Evolutionary conservation across 2,329 filamentous ascomycete species (phyloP), one percentile per base, ranked within the genome.

Genomic region (Penicillium sp.): DNA sequence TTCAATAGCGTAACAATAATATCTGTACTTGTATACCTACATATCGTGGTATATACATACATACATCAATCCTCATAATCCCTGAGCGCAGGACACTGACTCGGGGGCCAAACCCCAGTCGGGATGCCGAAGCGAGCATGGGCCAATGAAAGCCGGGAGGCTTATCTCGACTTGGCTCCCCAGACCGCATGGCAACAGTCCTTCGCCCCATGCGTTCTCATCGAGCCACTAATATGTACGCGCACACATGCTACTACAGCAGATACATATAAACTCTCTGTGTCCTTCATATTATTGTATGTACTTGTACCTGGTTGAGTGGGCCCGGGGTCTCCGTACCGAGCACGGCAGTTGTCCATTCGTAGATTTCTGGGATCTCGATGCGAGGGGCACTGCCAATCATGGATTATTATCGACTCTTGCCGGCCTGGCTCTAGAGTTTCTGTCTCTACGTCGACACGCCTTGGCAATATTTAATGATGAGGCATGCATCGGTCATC

Each of bases 141-240:
- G 33, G 32, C 57, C 56, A 60, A 60, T 60, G 38, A 43, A 32
- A 32, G 33, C 10, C 5, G 7, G 2, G 18, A 34, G 43, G 45
- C 56, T 59, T 61, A 61, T 61, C 58, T 54, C 11, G 30, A 15
- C 44, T 49, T 46, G 33, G 36, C 36, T 21, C 36, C 28, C 36
- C 23, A 15, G 27, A 39, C 39, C 44, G 44, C 42, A 42, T 52
- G 48, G 48, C 39, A 15, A 26, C 15, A 21, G n/a, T 20, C 26
- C 34, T 30, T 26, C 36, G 27, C 41, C 27, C 49, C 42, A 48
- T 50, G 42, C 42, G 44, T 53, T 48, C 39, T 35, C 15, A 11
- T 29, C 15, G 20, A 21, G 23, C 32, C n/a, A n/a, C n/a, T n/a
- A n/a, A n/a, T n/a, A n/a, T n/a, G n/a, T n/a, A n/a, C n/a, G n/a